Conservation (phyloP, 2,329 filamentous ascomycete genomes). For the Zalaria obscura region DNA sequence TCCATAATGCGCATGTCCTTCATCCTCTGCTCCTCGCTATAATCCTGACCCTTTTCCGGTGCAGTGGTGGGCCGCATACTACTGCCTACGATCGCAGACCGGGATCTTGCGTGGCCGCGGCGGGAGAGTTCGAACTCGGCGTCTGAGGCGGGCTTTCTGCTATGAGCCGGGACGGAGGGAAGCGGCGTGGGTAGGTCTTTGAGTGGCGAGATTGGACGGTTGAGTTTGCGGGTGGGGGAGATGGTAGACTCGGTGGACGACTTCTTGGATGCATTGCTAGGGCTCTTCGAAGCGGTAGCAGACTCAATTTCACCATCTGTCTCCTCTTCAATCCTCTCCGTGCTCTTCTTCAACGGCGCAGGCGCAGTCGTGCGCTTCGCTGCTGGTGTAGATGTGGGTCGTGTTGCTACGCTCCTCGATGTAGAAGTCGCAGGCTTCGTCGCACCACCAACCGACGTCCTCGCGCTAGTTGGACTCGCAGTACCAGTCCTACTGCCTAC, state of each 20-base stretch:
- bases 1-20: slow-evolving; percentile 8
- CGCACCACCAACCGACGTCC: neutral
- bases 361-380: neutral
- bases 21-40: slow-evolving; percentile 4
- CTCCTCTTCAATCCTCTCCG: neutral
- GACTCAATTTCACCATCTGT: neutral
- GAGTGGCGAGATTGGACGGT: neutral
- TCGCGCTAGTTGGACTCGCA: neutral
- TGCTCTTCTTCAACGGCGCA: neutral
- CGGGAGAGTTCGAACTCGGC: slow-evolving; percentile 5
- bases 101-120: slow-evolving; percentile 4
- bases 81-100: slow-evolving; percentile 2
- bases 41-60: neutral
- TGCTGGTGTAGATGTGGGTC: neutral
- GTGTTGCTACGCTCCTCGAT: neutral
- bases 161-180: neutral
- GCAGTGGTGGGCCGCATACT: slow-evolving; percentile 4
- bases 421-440: neutral
- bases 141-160: slow-evolving; percentile 1
- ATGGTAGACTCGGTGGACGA: neutral
- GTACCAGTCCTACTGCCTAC: neutral
- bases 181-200: neutral
- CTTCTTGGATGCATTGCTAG: neutral
- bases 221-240: neutral
- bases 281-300: neutral